Conservation (phyloP, 2,329 filamentous ascomycete species). For the Arthroderma sp. region DNA sequence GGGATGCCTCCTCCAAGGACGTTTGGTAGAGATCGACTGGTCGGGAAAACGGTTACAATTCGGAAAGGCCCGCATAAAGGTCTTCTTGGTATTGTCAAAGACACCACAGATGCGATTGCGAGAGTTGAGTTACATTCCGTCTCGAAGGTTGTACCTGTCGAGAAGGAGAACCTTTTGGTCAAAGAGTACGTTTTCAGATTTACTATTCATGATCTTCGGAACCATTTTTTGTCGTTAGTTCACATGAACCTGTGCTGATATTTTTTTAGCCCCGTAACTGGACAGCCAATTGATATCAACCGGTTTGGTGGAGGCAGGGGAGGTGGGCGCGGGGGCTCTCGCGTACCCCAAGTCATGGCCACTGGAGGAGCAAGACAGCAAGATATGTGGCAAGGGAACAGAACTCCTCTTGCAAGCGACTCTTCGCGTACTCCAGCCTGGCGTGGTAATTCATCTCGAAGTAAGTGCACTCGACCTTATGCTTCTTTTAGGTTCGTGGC, state of each 20-base stretch:
- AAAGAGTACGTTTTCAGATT: slow-evolving; percentile 51
- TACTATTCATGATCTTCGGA: neutral
- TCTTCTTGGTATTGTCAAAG: slow-evolving; percentile 86
- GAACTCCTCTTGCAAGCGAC: slow-evolving; percentile 52
- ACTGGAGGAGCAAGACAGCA: slow-evolving; percentile 29
- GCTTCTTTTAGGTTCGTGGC: neutral
- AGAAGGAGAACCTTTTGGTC: slow-evolving; percentile 68
- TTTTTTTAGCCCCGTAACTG: slow-evolving; percentile 45
- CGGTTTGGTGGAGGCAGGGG: slow-evolving; percentile 32
- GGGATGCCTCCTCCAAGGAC: slow-evolving; percentile 58
- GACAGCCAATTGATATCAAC: slow-evolving; percentile 61
- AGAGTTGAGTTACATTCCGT: slow-evolving; percentile 91
- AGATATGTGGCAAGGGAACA: slow-evolving; percentile 49
- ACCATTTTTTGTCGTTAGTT: too few relatives aligned
- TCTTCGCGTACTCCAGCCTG: slow-evolving; percentile 64
- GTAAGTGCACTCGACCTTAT: slow-evolving; percentile 36
- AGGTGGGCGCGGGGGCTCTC: slow-evolving; percentile 25
- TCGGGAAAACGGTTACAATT: slow-evolving; percentile 86
- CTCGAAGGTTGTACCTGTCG: slow-evolving; percentile 76
- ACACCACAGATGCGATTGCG: slow-evolving; percentile 73
- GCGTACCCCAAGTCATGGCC: slow-evolving; percentile 36
- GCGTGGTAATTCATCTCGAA: slow-evolving; percentile 39
- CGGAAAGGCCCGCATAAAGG: slow-evolving; percentile 83
- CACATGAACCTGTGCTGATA: slow-evolving; percentile 10
- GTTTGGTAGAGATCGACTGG: slow-evolving; percentile 64